Evolutionary conservation across 106 monocot genomes (phyloP).

Genomic region (Chionographis japonica): DNA sequence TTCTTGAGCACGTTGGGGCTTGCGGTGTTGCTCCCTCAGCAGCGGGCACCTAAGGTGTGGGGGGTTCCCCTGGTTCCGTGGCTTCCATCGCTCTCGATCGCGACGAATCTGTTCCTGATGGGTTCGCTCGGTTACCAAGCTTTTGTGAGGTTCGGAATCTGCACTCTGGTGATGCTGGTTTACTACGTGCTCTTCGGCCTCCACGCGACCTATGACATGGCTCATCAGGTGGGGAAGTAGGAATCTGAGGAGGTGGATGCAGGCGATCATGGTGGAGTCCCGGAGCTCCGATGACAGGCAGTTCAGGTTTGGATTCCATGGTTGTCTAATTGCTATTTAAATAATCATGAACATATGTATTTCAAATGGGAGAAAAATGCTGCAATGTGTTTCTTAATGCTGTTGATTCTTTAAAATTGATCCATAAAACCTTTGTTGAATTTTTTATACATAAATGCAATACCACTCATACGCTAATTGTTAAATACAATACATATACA

Average conservation of each 20-base stretch:
- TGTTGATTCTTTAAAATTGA: too few species aligned
- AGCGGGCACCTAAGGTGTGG: constrained; percentile 27
- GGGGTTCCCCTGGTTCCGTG: constrained; percentile 34
- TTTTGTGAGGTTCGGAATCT: constrained; percentile 25
- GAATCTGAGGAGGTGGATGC: not conserved
- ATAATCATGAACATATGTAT: too few species aligned
- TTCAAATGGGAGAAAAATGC: too few species aligned
- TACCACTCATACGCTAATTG: too few species aligned
- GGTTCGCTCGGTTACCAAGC: constrained; percentile 24
- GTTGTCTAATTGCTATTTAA: too few species aligned
- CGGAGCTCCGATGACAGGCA: too few species aligned
- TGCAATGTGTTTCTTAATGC: too few species aligned
- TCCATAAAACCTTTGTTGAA: too few species aligned
- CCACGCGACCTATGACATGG: constrained; percentile 42
- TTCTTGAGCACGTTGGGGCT: constrained; percentile 17
- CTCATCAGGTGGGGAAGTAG: not conserved
- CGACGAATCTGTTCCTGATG: constrained; percentile 32
- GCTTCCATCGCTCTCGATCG: constrained; percentile 30
- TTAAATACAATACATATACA: too few species aligned
- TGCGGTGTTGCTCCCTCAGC: constrained; percentile 17
- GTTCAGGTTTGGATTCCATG: too few species aligned
- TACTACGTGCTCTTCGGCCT: constrained; percentile 28
- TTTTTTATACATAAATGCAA: too few species aligned
- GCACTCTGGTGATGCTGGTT: constrained; percentile 22
- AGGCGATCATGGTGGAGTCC: not conserved